These are phyloP conservation scores for Thinopyrum elongatum DNA, from an alignment of 176 grass and related monocot genomes.

Conservation along the genomic window DNA sequence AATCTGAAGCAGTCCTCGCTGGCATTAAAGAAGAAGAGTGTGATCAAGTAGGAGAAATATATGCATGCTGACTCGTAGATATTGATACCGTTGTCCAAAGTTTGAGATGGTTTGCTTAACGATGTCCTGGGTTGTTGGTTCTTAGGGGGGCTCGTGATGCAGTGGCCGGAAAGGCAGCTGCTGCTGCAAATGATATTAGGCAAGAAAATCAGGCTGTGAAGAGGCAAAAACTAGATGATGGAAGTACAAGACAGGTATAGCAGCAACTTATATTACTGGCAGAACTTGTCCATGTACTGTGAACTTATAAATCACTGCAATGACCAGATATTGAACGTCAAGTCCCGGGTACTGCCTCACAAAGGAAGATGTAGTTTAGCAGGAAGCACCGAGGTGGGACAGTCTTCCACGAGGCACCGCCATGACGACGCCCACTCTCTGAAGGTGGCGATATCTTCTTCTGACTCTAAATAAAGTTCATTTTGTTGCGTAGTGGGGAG, in stretches of 20 bases:
- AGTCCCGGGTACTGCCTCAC: slow-evolving; percentile 56
- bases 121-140: slow-evolving; percentile 5
- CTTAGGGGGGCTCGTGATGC: slow-evolving; percentile 18
- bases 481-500: slow-evolving; percentile 8
- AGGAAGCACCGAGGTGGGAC: slow-evolving; percentile 32
- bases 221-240: slow-evolving; percentile 83
- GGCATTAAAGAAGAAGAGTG: slow-evolving; percentile 46
- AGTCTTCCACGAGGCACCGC: slow-evolving; percentile 31
- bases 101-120: neutral
- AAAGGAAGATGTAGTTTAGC: slow-evolving; percentile 57
- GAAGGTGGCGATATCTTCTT: slow-evolving; percentile 34
- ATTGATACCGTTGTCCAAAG: neutral
- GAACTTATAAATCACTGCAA: neutral
- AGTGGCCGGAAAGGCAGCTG: slow-evolving; percentile 1
- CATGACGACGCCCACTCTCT: slow-evolving; percentile 17
- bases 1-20: slow-evolving; percentile 40
- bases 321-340: slow-evolving; percentile 79
- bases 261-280: neutral
- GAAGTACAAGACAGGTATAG: slow-evolving; percentile 73
- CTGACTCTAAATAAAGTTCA: neutral
- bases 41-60: slow-evolving; percentile 51
- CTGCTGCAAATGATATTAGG: slow-evolving; percentile 41
- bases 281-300: neutral
- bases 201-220: slow-evolving; percentile 91
- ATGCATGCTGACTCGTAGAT: neutral